phyloP scores from a whole-genome alignment of 169 alveolate genomes.

The Plasmodium relictum region DNA sequence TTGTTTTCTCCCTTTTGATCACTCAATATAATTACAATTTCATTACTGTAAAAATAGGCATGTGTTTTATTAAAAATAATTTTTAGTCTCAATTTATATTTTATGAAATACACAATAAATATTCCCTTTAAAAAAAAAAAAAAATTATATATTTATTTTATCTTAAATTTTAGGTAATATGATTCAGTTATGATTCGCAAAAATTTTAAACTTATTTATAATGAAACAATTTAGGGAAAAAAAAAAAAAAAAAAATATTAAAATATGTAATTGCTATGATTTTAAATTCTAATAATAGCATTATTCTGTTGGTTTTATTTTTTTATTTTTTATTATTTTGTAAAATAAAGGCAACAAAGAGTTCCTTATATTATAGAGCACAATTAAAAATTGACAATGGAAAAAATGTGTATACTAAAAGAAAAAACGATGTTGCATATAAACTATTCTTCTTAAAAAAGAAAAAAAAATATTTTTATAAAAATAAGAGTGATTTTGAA shows the following conservation, averaged over 20 bases:
- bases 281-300: not conserved
- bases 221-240: slow-evolving; percentile 8
- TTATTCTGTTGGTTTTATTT: slow-evolving; percentile 28
- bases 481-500: not conserved
- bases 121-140: too few relatives aligned
- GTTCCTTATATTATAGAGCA: not conserved
- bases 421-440: not conserved
- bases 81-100: too few relatives aligned
- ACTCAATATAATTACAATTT: slow-evolving; percentile 7
- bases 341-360: slow-evolving; percentile 6
- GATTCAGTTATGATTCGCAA: too few relatives aligned
- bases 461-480: not conserved
- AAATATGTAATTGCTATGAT: slow-evolving; percentile 30
- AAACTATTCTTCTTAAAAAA: slow-evolving; percentile 25
- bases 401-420: not conserved
- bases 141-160: not conserved
- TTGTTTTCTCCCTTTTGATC: slow-evolving; percentile 52
- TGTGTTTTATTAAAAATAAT: not conserved
- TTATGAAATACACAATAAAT: too few relatives aligned
- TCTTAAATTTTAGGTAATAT: not conserved
- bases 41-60: not conserved
- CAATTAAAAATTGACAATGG: not conserved
- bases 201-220: not conserved
- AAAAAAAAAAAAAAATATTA: slow-evolving; percentile 14
- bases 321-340: not conserved